Evolutionary conservation across 257 asterid species (phyloP), one percentile per base, ranked within the genome.

Genomic region (Eustoma russellianum): DNA sequence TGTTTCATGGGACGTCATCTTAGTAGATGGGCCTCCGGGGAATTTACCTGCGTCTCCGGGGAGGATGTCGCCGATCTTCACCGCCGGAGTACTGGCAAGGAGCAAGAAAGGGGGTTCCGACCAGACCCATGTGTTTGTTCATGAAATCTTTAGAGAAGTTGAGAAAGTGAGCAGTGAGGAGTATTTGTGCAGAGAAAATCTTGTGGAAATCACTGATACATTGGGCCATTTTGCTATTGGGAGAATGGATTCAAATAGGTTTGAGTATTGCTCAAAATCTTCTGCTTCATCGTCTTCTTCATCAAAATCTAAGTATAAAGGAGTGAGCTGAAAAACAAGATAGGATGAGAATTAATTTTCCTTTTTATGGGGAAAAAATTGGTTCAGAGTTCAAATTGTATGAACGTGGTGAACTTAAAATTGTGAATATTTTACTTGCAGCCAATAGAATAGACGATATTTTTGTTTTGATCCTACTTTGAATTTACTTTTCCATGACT

Each of bases 21-120:
- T 90, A 0, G 12, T 90, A 0, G 96, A 90, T 44, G 94, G 94
- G 1, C 97, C 97, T n/a, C 60, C 71, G 1, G 97, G 97, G 45
- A 79, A 47, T 34, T 61, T 57, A 9, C 55, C 78, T 55, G 59
- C 65, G 3, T 56, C 93, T 15, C 95, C 94, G 55, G 96, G 97
- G 41, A 60, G 96, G 45, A 83, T 83, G 88, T 24, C 85, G 61
- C 64, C 85, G 56, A 83, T 90, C 0, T 90, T 45, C 70, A 83
- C 93, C 14, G 91, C 96, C 57, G 95, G 83, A 6, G 96, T 86
- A 0, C 59, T 90, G 12, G 91, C 93, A 0, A 59, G 96, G 72
- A 90, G 88, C 64, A 89, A 86, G 54, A 61, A 59, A 50, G 77
- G 77, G 47, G 78, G 80, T 50, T 61, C 63, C 9, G 68, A 50